Evolutionary conservation across 352 stramenopile genomes (phyloP), one percentile per base, ranked within the genome.

Genomic region (Bremia lactucae): DNA sequence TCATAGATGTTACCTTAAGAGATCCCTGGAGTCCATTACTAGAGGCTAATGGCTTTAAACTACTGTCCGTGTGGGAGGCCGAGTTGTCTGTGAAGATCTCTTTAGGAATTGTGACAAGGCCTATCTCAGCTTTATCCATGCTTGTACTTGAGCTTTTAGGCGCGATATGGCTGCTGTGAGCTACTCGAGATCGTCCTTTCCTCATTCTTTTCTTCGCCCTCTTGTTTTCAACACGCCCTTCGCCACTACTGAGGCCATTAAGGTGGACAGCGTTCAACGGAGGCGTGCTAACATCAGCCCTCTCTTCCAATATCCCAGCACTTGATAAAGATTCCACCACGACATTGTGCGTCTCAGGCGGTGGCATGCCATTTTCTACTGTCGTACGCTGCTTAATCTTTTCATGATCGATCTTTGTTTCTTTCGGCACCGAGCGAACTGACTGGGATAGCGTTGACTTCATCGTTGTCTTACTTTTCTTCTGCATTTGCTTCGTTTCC

Each of bases 321-420:
- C 54, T 61, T 25, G 10, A 10, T 13, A 35, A 18, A 33, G 37
- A 19, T 20, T 31, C 18, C 10, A 22, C 25, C 34, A 49, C 31
- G 2, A 26, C 19, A 10, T 68, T 58, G 16, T 42, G 19, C 22
- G 59, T 62, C 37, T 59, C 59, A 10, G 23, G 38, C 25, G 22
- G 26, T 16, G 31, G 13, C 7, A 42, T 44, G 6, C 15, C 46
- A 7, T 3, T 29, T 28, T 26, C 19, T 14, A 13, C 19, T 26
- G 35, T 24, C 15, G 1, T 29, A 14, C 20, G 35, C 18, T 15
- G n/a, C n/a, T n/a, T n/a, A n/a, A n/a, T n/a, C n/a, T n/a, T n/a
- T n/a, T n/a, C n/a, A n/a, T n/a, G n/a, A n/a, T n/a, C n/a, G n/a
- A n/a, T n/a, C n/a, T n/a, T n/a, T n/a, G n/a, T n/a, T n/a, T n/a